Base-by-base conservation (phyloP, 306 rosid genomes). In the Astragalus glycyphyllos region DNA sequence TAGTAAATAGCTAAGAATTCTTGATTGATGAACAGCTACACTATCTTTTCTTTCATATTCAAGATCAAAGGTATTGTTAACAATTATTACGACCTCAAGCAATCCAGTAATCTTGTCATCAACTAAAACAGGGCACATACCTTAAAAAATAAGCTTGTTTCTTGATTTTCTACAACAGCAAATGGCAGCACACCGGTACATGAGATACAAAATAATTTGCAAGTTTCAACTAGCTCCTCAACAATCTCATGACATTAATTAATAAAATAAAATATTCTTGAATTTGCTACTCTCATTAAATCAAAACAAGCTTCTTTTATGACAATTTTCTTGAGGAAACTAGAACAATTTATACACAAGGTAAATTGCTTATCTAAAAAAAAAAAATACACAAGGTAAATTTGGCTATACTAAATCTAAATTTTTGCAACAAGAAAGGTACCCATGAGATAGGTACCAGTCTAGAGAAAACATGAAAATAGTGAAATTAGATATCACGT, bases 361-460 rank as follows among this genome's bases (percentile, higher is more conserved):
- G 38, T 32, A 67, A 8, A 46, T 10, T 61, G n/a, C n/a, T n/a
- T n/a, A n/a, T n/a, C n/a, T n/a, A n/a, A n/a, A n/a, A n/a, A n/a
- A n/a, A n/a, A n/a, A n/a, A n/a, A n/a, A 59, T 50, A 75, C 74
- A 65, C 37, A 64, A 44, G 58, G 38, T 32, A 67, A 8, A 46
- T 10, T 72, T 35, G 44, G 58, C 50, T 63, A 69, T 13, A 58
- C 48, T 44, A 58, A 70, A 40, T 65, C 78, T 14, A 23, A 42
- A 34, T 45, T 81, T 45, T 72, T 77, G 76, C 76, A 45, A 59
- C 10, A n/a, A n/a, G n/a, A n/a, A n/a, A n/a, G n/a, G n/a, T n/a
- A n/a, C n/a, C n/a, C n/a, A n/a, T n/a, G n/a, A n/a, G n/a, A n/a
- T n/a, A n/a, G n/a, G n/a, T n/a, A n/a, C n/a, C n/a, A n/a, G n/a